Evolutionary conservation across 768 basidiomycete species (phyloP).

Genomic region (Boletales sp.): DNA sequence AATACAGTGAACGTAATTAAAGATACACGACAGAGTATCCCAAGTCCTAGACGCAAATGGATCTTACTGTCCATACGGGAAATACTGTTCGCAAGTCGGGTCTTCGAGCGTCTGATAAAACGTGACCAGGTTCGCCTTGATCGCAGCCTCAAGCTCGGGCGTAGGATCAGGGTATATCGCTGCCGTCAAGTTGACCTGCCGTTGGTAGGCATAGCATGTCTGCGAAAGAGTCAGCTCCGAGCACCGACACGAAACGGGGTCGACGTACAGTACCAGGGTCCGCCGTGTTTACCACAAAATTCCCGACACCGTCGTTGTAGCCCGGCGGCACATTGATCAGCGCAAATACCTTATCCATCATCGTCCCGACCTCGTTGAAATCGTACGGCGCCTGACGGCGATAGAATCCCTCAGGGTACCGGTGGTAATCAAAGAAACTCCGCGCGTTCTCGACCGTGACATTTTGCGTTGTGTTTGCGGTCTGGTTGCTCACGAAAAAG

Average conservation of each 20-base stretch:
- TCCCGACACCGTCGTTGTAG: slow-evolving; percentile 14
- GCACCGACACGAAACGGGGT: background rate
- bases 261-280: slow-evolving; percentile 14
- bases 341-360: background rate
- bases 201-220: slow-evolving; percentile 19
- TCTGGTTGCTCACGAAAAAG: slow-evolving; percentile 24
- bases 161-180: slow-evolving; percentile 22
- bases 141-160: slow-evolving; percentile 16
- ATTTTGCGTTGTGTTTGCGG: slow-evolving; percentile 13
- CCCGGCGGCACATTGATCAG: slow-evolving; percentile 12
- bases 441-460: slow-evolving; percentile 13
- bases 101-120: slow-evolving; percentile 12
- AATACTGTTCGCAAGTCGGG: slow-evolving; percentile 11
- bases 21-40: too few species aligned
- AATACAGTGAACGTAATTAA: too few species aligned
- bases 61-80: slow-evolving; percentile 14
- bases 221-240: slow-evolving; percentile 3
- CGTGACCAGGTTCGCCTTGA: slow-evolving; percentile 18
- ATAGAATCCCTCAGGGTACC: slow-evolving; percentile 16
- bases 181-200: slow-evolving; percentile 16
- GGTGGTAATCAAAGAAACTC: slow-evolving; percentile 17
- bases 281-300: slow-evolving; percentile 10
- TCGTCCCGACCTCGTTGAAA: background rate
- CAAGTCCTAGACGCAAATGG: too few species aligned
- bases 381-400: slow-evolving; percentile 18